Conservation (phyloP, 441 rosid species). For the Melastoma candidum region DNA sequence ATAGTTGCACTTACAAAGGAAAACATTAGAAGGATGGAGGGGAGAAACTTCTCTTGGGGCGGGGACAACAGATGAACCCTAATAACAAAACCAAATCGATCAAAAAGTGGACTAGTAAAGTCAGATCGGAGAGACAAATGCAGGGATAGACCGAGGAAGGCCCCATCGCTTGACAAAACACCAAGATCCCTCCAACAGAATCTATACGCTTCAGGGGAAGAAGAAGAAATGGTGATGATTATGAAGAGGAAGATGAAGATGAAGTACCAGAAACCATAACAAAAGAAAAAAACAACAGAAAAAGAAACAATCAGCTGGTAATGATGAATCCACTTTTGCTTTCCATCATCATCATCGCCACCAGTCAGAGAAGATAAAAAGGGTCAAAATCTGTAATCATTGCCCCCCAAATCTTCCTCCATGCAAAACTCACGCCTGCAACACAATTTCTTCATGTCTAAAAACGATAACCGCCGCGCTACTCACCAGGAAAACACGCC, state of each 20-base stretch:
- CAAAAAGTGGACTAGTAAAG: too few relatives aligned
- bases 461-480: constrained; percentile 6
- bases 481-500: not conserved
- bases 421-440: constrained; percentile 17
- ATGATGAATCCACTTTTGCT: constrained; percentile 33
- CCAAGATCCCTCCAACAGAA: too few relatives aligned
- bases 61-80: too few relatives aligned
- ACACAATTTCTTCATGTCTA: constrained; percentile 9
- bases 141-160: too few relatives aligned
- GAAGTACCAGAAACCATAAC: constrained; percentile 23
- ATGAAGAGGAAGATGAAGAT: constrained; percentile 4
- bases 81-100: too few relatives aligned
- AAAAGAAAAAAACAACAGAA: constrained; percentile 6
- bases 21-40: too few relatives aligned
- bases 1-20: too few relatives aligned
- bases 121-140: too few relatives aligned
- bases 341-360: constrained; percentile 10
- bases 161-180: too few relatives aligned
- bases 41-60: too few relatives aligned
- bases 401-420: constrained; percentile 49
- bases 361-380: constrained; percentile 18
- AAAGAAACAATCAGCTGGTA: constrained; percentile 4
- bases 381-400: constrained; percentile 55
- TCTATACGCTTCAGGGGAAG: too few relatives aligned
- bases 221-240: not conserved